These are phyloP conservation scores for Calonectria pauciramosa DNA, from an alignment of 2,329 filamentous ascomycete species.

Conservation along the genomic window DNA sequence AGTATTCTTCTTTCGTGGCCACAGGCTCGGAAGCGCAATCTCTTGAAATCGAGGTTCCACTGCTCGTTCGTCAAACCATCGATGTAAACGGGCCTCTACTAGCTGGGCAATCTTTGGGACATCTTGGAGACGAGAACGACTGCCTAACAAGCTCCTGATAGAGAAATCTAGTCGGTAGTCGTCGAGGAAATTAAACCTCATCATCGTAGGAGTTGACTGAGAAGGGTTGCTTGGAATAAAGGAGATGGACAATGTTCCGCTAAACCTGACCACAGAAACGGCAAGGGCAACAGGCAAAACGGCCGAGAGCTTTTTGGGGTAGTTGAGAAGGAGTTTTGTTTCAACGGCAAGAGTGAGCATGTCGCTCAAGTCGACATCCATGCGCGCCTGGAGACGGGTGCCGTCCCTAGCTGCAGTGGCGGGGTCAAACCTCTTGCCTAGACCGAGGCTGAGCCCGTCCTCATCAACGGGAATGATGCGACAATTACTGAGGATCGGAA, in stretches of 20 bases:
- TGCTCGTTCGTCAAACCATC: conserved; percentile 89
- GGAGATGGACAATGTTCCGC: conserved; percentile 91
- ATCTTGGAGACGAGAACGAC: conserved; percentile 84
- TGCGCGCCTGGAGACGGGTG: conserved; percentile 87
- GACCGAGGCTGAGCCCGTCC: conserved; percentile 73
- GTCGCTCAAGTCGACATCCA: conserved; percentile 97
- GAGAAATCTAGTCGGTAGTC: conserved; percentile 89
- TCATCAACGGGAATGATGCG: conserved; percentile 93
- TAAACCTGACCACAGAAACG: conserved; percentile 94
- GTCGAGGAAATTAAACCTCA: conserved; percentile 94
- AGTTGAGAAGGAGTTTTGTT: conserved; percentile 94
- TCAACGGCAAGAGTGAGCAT: conserved; percentile 95
- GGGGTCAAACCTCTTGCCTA: conserved; percentile 65
- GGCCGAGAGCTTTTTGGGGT: conserved; percentile 89
- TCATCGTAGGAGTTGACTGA: conserved; percentile 83
- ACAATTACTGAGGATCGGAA: conserved; percentile 98
- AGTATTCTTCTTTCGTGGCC: conserved; percentile 88
- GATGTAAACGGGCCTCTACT: conserved; percentile 83
- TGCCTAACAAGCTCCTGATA: conserved; percentile 83
- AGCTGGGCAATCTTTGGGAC: conserved; percentile 91
- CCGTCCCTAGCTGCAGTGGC: conserved; percentile 71
- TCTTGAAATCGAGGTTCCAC: conserved; percentile 91
- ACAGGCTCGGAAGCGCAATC: conserved; percentile 84
- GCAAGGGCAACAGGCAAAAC: conserved; percentile 92
- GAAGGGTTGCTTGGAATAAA: conserved; percentile 85